Base-by-base conservation (phyloP, 2,329 filamentous ascomycete species). In the Pseudovirgaria hyperparasitica region DNA sequence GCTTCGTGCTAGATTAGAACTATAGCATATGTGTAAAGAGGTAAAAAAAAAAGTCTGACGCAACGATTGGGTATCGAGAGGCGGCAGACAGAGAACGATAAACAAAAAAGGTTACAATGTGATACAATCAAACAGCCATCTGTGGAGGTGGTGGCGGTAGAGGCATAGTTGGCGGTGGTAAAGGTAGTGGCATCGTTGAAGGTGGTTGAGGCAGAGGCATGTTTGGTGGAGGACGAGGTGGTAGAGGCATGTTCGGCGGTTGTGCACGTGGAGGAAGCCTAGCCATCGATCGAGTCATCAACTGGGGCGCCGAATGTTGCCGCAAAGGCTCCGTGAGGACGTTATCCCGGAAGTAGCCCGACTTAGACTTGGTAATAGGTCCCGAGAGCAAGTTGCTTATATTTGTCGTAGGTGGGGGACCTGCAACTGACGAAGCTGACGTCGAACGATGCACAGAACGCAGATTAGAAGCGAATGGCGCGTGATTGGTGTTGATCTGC, bases 191-290 rank as follows among this genome's bases (percentile, higher is more conserved):
- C n/a, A n/a, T n/a, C n/a, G n/a, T n/a, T n/a, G n/a, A n/a, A n/a
- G n/a, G n/a, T n/a, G n/a, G n/a, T n/a, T n/a, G n/a, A n/a, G n/a
- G n/a, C n/a, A n/a, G n/a, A n/a, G n/a, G n/a, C n/a, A n/a, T n/a
- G n/a, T n/a, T n/a, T n/a, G n/a, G n/a, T 36, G 41, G 41, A 5
- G 55, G 54, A 19, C 50, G 49, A 8, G 45, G 34, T n/a, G 60
- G 60, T 13, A 63, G 37, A n/a, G 60, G 58, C 38, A 56, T 54
- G 9, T 43, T 49, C 29, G 60, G 60, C 13, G 60, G 60, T 4
- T 60, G 60, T 5, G 54, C 57, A 4, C 59, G 60, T 5, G 60
- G 60, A 3, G 58, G 58, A 3, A 63, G 38, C 1, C 49, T 40
- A 2, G 58, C 48, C 34, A 62, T 52, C 11, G 46, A 53, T 7